Evolutionary conservation across 257 asterid genomes (phyloP), one percentile per base, ranked within the genome.

Genomic region (Paraleonurus japonicus): DNA sequence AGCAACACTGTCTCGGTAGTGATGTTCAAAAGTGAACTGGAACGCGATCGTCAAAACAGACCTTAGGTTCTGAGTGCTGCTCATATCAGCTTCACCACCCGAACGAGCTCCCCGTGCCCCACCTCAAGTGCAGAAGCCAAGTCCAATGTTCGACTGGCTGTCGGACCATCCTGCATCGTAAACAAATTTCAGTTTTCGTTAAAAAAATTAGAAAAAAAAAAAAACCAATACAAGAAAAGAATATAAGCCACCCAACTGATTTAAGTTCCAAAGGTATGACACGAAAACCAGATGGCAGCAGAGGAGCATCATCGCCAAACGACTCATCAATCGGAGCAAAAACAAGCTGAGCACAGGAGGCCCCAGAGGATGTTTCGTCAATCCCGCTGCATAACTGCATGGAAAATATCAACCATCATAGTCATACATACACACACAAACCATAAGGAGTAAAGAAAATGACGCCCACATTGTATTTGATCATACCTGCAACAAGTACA

Each of bases 271-370:
- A 73, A 2, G 98, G 97, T 55, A 95, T 95, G 71, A 95, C 95
- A 39, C 92, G 98, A 69, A 95, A 95, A 12, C 99, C 99, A 39
- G 98, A 92, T 9, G 98, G 90, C 35, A 92, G 88, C 81, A 95
- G 27, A 15, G 92, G 94, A 59, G 96, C 98, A 69, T 95, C 99
- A 24, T 95, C 98, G 11, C 96, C 95, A 50, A 95, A 92, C 13
- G 96, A 86, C 74, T 89, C 99, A 48, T 92, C 97, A 12, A 95
- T 92, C 1, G 99, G 95, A 37, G 98, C 95, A 81, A 95, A 95
- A 62, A 95, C 95, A 7, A 95, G 97, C 88, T 95, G 97, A 72
- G 97, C 90, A 70, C 95, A 94, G 1, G 54, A 47, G 26, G 92
- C 79, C 47, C 96, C 96, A 5, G 82, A 80, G 26, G 81, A 81